Percentiles rank a stretch among this genome's conserved stretches.
Evolutionary conservation across 202 grass and related monocot genomes (phyloP).

Genomic region (Thinopyrum obtusiflorum): DNA sequence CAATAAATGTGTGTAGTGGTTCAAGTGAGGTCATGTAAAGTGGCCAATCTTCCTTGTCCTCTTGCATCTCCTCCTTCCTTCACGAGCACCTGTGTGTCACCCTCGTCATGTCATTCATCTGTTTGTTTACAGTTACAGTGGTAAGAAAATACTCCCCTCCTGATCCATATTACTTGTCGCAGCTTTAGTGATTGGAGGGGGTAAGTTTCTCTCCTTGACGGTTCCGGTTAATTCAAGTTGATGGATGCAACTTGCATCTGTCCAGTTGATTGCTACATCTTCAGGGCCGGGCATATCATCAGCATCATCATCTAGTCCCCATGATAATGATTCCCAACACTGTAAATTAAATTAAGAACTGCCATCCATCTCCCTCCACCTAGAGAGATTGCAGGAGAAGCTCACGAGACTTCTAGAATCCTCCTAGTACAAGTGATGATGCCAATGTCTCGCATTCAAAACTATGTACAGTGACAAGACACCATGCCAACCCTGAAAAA

Average conservation of each 20-base stretch:
- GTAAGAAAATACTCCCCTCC: not conserved
- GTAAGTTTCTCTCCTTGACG: not conserved
- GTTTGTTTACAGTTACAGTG: slow-evolving; percentile 27
- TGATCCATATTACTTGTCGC: no score
- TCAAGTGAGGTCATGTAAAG: slow-evolving; percentile 53
- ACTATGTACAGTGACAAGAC: not conserved
- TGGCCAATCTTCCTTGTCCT: slow-evolving; percentile 30
- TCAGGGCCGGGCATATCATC: not conserved
- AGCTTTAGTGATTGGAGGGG: no score
- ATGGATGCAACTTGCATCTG: not conserved
- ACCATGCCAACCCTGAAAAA: slow-evolving; percentile 12
- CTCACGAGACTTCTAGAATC: not conserved
- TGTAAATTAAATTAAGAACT: no score
- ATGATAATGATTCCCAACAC: not conserved
- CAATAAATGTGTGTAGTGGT: slow-evolving; percentile 51
- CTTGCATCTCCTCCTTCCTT: not conserved
- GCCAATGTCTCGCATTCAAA: not conserved
- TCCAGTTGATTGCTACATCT: not conserved
- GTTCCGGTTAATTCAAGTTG: not conserved
- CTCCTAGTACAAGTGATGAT: not conserved
- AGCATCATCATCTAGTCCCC: not conserved
- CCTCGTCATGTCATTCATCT: slow-evolving; percentile 18
- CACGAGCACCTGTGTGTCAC: slow-evolving; percentile 2
- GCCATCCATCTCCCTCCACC: not conserved
- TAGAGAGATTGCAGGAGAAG: not conserved